These are phyloP conservation scores for Cryptosporidium andersoni DNA, from an alignment of 169 alveolate genomes.

Conservation along the genomic window DNA sequence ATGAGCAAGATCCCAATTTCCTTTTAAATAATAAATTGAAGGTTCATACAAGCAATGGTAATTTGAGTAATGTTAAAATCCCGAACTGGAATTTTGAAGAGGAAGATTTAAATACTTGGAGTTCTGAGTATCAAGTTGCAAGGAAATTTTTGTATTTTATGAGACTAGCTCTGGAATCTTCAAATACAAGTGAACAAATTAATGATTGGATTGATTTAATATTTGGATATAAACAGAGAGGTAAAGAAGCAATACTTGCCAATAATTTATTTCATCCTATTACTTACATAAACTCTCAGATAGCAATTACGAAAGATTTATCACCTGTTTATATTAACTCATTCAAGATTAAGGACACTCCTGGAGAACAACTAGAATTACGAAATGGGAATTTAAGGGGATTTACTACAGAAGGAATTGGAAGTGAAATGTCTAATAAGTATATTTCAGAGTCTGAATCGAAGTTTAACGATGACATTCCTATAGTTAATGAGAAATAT, in stretches of 20 bases:
- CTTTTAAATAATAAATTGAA: conserved; percentile 83
- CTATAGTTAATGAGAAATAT: conserved; percentile 4
- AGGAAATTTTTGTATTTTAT: conserved; percentile 77
- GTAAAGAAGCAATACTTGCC: conserved; percentile 79
- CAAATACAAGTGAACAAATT: conserved; percentile 88
- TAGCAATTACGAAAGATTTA: conserved; percentile 52
- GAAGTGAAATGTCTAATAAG: conserved; percentile 68
- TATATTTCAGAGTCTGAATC: not conserved
- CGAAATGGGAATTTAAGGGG: conserved; percentile 43
- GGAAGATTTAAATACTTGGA: not conserved
- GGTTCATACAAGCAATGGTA: conserved; percentile 79
- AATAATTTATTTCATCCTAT: conserved; percentile 88
- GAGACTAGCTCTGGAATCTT: conserved; percentile 94
- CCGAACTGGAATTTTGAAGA: conserved; percentile 85
- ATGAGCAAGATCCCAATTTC: conserved; percentile 84
- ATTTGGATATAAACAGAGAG: conserved; percentile 94
- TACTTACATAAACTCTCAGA: conserved; percentile 82
- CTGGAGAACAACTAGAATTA: conserved; percentile 68
- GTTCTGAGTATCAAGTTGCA: conserved; percentile 72
- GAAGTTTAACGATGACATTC: conserved; percentile 73
- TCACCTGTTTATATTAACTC: conserved; percentile 8
- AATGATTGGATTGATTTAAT: conserved; percentile 96
- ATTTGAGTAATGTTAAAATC: conserved; percentile 84
- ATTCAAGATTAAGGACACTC: not conserved
- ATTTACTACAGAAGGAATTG: not conserved